A percentile compares a stretch with the other conserved stretches of the same genome.
Conservation (phyloP, 139 green algal species). For the Coelastrella sp. region DNA sequence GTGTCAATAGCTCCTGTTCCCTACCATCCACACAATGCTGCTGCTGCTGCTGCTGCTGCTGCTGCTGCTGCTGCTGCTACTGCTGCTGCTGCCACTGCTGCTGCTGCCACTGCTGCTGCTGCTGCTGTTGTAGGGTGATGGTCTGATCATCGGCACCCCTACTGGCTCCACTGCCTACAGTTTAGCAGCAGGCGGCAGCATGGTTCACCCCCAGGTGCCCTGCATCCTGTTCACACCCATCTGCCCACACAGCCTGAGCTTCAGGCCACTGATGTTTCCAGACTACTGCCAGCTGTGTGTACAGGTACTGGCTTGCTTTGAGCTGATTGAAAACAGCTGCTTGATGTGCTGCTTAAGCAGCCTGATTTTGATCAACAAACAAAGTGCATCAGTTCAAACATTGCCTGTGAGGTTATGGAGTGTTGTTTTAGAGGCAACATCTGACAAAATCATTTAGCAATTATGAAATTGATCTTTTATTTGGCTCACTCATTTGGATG, state of each 20-base stretch:
- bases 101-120: neutral
- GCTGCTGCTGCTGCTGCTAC: neutral
- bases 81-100: neutral
- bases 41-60: neutral
- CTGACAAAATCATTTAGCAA: no score
- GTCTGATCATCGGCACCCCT: constrained; percentile 92
- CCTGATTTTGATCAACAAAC: neutral
- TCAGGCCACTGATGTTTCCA: constrained; percentile 96
- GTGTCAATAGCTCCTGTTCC: no score
- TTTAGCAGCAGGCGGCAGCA: constrained; percentile 85
- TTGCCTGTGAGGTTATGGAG: no score
- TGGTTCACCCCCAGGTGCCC: constrained; percentile 85
- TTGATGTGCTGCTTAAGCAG: neutral
- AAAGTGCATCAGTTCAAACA: no score
- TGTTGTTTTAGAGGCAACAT: no score
- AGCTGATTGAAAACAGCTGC: neutral
- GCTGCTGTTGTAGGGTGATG: constrained; percentile 75
- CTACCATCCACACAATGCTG: neutral
- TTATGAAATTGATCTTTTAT: no score
- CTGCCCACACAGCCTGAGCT: constrained; percentile 97
- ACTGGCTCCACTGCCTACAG: constrained; percentile 95
- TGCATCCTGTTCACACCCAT: constrained; percentile 96
- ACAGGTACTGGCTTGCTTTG: constrained; percentile 59
- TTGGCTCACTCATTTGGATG: no score
- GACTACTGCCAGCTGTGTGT: constrained; percentile 91